Percentiles rank a stretch among this genome's conserved stretches.
Evolutionary conservation across 192 early-diverging fungal genomes (phyloP).

Genomic region (Umbelopsis sp.): DNA sequence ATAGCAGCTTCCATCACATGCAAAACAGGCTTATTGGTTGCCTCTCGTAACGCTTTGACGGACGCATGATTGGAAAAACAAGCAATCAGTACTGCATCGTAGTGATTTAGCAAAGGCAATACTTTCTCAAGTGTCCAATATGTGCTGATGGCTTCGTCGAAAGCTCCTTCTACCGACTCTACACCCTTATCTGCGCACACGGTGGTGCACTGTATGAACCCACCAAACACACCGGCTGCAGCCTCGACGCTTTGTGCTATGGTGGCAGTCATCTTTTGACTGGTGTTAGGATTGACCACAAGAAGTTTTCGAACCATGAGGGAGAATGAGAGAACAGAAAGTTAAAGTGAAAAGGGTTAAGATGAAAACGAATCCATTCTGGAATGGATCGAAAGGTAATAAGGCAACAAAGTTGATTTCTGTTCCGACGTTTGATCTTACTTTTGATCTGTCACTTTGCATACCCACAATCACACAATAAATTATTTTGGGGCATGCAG

Average conservation of each 20-base stretch:
- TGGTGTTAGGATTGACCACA: slow-evolving; percentile 28
- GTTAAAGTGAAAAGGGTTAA: neutral
- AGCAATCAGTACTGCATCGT: slow-evolving; percentile 20
- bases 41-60: slow-evolving; percentile 22
- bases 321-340: neutral
- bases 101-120: neutral
- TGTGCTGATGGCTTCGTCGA: slow-evolving; percentile 21
- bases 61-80: slow-evolving; percentile 24
- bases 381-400: neutral
- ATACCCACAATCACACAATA: too few relatives aligned
- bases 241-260: slow-evolving; percentile 6
- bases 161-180: slow-evolving; percentile 25
- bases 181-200: slow-evolving; percentile 20
- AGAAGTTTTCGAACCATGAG: slow-evolving; percentile 10
- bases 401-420: neutral
- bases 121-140: slow-evolving; percentile 29
- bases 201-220: slow-evolving; percentile 11
- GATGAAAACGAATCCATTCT: neutral
- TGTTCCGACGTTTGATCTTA: neutral
- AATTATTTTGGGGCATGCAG: too few relatives aligned
- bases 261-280: slow-evolving; percentile 11
- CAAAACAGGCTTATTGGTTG: slow-evolving; percentile 20
- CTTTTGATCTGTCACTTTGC: too few relatives aligned
- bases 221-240: neutral
- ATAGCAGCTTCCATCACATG: slow-evolving; percentile 26